Conservation (phyloP, 2,329 filamentous ascomycete species). For the Sarocladium kiliense region DNA sequence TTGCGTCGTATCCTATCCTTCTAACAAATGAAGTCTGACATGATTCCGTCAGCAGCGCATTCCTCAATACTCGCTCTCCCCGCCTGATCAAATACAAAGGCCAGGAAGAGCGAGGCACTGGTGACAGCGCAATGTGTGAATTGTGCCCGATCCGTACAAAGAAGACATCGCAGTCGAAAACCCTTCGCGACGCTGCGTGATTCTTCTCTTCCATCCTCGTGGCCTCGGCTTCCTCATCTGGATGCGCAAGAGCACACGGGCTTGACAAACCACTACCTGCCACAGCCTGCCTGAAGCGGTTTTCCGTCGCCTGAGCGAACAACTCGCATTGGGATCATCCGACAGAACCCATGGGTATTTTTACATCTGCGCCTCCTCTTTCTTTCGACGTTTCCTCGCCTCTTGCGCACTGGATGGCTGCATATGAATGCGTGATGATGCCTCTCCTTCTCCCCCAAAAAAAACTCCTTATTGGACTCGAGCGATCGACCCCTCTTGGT, state of each 20-base stretch:
- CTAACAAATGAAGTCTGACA: conserved; percentile 2
- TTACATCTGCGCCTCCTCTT: not conserved
- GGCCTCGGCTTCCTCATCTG: not conserved
- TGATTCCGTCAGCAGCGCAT: too few relatives aligned
- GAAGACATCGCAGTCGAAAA: not conserved
- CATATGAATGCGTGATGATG: not conserved
- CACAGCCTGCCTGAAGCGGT: not conserved
- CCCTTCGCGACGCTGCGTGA: not conserved
- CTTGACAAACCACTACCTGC: not conserved
- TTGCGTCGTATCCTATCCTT: not conserved
- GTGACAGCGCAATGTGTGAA: too few relatives aligned
- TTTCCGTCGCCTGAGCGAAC: not conserved
- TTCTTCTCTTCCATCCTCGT: not conserved
- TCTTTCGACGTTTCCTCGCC: not conserved
- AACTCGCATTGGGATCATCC: not conserved
- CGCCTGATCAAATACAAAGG: not conserved
- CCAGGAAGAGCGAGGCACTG: not conserved
- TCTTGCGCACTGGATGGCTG: not conserved
- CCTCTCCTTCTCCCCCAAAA: not conserved
- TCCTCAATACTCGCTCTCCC: not conserved
- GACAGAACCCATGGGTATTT: not conserved
- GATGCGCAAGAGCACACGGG: not conserved
- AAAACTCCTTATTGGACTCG: conserved; percentile 6
- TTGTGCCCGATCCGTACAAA: not conserved
- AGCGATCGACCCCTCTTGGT: conserved; percentile 6